Base-by-base conservation (phyloP, 176 grass and related monocot species). In the Avena sativa region DNA sequence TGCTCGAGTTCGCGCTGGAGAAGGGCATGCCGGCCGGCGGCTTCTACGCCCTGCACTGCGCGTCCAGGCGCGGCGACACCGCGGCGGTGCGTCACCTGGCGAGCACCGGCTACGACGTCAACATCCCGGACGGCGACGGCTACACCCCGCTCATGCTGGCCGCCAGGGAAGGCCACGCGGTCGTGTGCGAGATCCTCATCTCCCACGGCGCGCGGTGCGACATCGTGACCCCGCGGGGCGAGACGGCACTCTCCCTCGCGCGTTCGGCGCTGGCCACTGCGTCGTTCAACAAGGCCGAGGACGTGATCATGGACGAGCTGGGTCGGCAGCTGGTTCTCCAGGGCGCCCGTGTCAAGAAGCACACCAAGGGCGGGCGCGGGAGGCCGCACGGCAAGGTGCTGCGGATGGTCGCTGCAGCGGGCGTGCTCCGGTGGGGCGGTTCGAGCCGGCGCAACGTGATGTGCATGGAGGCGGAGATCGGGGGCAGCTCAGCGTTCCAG, bases 131-230 rank as follows among this genome's bases (percentile, higher is more conserved):
- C 36, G 88, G 92, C 48, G 94, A 99, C 13, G 89, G 91, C 2
- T 96, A 99, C 65, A 96, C 97, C 8, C 94, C 97, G 43, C 79
- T 99, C 40, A 99, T 99, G 97, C 90, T 96, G 12, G 97, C 94
- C 11, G 94, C 92, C 11, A 94, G 89, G 57, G 91, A 94, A 88
- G 92, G 97, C 40, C 97, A 97, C 28, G 92, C 82, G 1, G 15
- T 36, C 25, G 67, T 96, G 10, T 99, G 94, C 53, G 92, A 97
- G 85, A 38, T 93, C 2, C 87, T 99, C 32, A 99, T 97, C 88
- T 83, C 78, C 46, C 73, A 84, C 50, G 97, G 92, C 47, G 97
- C 91, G 4, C 81, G 81, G 84, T 97, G 92, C 78, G 86, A 94
- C 84, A 2, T 71, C 47, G 40, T 49, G 19, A 94, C 87, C 60